Percentiles rank a stretch among this genome's conserved stretches.
These are phyloP conservation scores for Plasmodium reichenowi DNA, from an alignment of 169 alveolate species.

Conservation along the genomic window DNA sequence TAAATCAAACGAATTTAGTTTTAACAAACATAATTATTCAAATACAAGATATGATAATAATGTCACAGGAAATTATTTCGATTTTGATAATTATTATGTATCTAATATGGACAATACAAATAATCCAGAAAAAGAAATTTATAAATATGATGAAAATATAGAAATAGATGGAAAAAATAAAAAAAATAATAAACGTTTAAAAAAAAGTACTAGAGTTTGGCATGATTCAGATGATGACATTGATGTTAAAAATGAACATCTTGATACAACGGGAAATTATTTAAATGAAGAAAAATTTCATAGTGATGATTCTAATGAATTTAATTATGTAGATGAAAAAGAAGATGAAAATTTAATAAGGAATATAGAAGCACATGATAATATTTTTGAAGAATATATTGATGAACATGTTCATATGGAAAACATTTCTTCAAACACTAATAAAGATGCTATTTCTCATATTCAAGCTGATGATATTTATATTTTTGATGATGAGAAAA, in stretches of 20 bases:
- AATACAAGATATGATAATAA: not conserved
- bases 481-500: conserved; percentile 29
- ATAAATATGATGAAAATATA: not conserved
- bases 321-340: conserved; percentile 8
- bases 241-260: not conserved
- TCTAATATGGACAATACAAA: not conserved
- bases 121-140: conserved; percentile 4
- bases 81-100: conserved; percentile 39
- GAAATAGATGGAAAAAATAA: not conserved
- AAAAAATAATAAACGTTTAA: not conserved
- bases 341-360: conserved; percentile 35
- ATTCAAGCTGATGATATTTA: conserved; percentile 38
- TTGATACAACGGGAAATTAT: not conserved
- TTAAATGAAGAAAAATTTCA: not conserved
- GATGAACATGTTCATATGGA: conserved; percentile 27
- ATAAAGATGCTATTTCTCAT: conserved; percentile 2
- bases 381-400: conserved; percentile 20
- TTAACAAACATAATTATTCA: not conserved
- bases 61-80: conserved; percentile 7
- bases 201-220: conserved; percentile 33
- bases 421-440: conserved; percentile 8
- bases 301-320: conserved; percentile 1
- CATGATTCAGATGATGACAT: conserved; percentile 71
- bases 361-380: conserved; percentile 20
- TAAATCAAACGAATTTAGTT: conserved; percentile 5